Conservation (phyloP, 805 yeast species). For the Isabelozyma heimii region DNA sequence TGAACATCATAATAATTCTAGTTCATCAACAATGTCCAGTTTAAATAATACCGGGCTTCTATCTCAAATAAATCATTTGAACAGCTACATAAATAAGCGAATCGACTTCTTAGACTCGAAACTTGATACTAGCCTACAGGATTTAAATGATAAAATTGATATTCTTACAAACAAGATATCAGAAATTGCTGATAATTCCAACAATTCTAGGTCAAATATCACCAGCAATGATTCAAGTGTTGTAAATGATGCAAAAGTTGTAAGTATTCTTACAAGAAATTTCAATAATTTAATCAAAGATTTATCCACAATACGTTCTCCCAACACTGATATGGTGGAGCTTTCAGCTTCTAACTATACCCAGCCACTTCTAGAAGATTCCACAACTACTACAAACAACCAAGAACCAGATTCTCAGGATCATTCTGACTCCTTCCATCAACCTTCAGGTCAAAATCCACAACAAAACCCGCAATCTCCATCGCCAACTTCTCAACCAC, state of each 20-base stretch:
- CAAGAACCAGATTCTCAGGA: not conserved
- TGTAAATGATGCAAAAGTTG: not conserved
- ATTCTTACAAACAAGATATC: not conserved
- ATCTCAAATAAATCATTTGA: not conserved
- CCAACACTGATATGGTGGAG: not conserved
- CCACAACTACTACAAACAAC: not conserved
- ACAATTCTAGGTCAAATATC: not conserved
- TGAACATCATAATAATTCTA: not conserved
- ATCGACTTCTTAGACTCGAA: not conserved
- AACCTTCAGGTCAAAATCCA: not conserved
- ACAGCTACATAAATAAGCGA: slow-evolving; percentile 1
- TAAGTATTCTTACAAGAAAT: not conserved
- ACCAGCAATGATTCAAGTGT: not conserved
- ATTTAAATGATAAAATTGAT: not conserved
- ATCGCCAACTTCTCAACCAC: not conserved
- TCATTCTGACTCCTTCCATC: slow-evolving; percentile 2
- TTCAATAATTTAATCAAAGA: not conserved
- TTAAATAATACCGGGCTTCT: not conserved
- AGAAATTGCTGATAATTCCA: not conserved
- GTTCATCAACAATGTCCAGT: not conserved
- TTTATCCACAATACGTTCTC: not conserved
- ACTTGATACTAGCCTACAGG: not conserved
- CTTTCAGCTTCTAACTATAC: not conserved
- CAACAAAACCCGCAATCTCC: not conserved
- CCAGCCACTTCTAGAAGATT: not conserved